phyloP scores from a whole-genome alignment of 2,329 filamentous ascomycete species.

The Cladosporium phlei region DNA sequence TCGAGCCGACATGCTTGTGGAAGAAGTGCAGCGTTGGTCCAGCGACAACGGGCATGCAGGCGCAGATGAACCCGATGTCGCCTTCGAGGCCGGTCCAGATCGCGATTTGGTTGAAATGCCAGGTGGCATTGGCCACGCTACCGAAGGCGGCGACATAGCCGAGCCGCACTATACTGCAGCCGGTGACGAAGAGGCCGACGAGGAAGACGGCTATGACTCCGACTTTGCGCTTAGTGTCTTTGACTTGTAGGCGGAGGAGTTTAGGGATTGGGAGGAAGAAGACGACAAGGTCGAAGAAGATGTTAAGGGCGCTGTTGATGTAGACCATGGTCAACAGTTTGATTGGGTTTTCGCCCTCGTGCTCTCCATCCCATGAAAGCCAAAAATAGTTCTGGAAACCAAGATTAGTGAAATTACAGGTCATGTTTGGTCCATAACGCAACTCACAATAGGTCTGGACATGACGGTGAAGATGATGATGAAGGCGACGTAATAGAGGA shows the following conservation, averaged over 20 bases:
- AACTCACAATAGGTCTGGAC: background rate
- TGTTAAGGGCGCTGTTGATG: background rate
- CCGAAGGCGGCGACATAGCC: conserved; percentile 13
- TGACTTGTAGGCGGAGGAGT: background rate
- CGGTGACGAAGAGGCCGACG: conserved; percentile 20
- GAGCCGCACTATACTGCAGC: conserved; percentile 18
- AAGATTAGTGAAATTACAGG: no score
- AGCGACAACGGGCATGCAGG: conserved; percentile 20
- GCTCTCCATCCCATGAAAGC: conserved; percentile 1
- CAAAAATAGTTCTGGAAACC: background rate
- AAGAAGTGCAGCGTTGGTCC: conserved; percentile 3
- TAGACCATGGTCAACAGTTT: background rate
- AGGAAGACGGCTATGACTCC: background rate
- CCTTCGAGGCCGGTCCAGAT: conserved; percentile 22
- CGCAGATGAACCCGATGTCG: conserved; percentile 20
- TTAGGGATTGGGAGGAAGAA: background rate
- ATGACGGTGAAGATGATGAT: background rate
- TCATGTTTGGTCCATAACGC: no score
- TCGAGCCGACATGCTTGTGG: background rate
- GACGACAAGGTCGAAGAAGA: background rate
- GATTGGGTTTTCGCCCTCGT: background rate
- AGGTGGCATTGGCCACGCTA: conserved; percentile 17
- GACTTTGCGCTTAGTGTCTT: background rate
- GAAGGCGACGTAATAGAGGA: background rate
- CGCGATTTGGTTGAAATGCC: conserved; percentile 18